phyloP scores from a whole-genome alignment of 2,329 filamentous ascomycete species.

The Xylaria sp. region DNA sequence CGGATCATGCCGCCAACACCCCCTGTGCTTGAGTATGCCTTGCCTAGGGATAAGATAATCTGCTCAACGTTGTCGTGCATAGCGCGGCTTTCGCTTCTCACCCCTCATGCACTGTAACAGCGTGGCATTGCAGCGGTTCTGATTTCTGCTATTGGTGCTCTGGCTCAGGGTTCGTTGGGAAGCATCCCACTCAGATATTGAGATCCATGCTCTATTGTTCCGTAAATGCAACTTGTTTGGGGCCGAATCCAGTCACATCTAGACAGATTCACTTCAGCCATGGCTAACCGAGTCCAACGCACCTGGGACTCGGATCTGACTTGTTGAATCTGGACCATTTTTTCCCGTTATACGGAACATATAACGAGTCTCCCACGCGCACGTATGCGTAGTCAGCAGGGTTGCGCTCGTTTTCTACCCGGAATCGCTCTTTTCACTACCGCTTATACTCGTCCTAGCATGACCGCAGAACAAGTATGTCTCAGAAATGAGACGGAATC shows the following conservation, averaged over 20 bases:
- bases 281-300: slow-evolving; percentile 4
- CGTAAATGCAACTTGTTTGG: background rate
- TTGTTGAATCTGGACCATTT: slow-evolving; percentile 2
- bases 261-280: slow-evolving; percentile 9
- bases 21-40: background rate
- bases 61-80: slow-evolving; percentile 21
- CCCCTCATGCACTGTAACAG: slow-evolving; percentile 19
- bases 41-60: background rate
- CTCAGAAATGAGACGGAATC: slow-evolving; percentile 1
- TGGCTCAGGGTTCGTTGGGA: slow-evolving; percentile 10
- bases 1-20: slow-evolving; percentile 12
- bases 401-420: background rate
- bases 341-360: background rate
- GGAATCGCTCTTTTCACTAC: background rate
- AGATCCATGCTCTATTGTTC: slow-evolving; percentile 5
- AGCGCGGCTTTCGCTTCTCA: slow-evolving; percentile 30
- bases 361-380: background rate
- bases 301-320: slow-evolving; percentile 1
- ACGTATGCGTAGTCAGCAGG: background rate
- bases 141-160: slow-evolving; percentile 26
- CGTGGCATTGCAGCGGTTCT: slow-evolving; percentile 27
- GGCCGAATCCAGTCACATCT: background rate
- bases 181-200: background rate
- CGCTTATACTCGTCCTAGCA: background rate
- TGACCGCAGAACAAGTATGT: background rate